Conservation (phyloP, 805 yeast genomes). For the Nakazawaea sp. region DNA sequence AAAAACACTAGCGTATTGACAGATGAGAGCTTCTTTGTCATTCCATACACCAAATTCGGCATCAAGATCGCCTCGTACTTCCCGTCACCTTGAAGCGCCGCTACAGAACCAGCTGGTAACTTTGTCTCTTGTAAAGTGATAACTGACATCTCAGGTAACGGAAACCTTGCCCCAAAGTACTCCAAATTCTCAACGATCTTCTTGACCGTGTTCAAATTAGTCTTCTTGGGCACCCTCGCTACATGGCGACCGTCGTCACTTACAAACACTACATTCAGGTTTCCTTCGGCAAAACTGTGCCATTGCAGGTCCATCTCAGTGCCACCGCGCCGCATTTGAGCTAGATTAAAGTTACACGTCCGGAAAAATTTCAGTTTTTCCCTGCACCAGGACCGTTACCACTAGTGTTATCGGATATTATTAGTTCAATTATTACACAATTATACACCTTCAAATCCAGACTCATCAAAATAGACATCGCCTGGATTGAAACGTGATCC, state of each 20-base stretch:
- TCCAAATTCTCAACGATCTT: constrained; percentile 1
- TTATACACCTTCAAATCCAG: too few species aligned
- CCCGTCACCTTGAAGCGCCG: not conserved
- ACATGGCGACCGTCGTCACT: not conserved
- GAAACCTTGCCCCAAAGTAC: not conserved
- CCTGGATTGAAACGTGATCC: too few species aligned
- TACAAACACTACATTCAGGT: constrained; percentile 7
- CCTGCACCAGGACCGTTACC: too few species aligned
- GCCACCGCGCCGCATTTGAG: too few species aligned
- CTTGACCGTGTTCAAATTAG: not conserved
- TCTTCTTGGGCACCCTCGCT: constrained; percentile 1
- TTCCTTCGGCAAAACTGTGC: constrained; percentile 5
- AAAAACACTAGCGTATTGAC: too few species aligned
- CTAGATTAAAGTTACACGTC: too few species aligned
- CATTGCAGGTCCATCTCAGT: constrained; percentile 5
- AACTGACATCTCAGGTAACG: not conserved
- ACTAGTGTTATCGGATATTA: too few species aligned
- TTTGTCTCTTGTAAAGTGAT: too few species aligned
- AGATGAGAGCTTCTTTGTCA: too few species aligned
- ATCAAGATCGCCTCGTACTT: constrained; percentile 3
- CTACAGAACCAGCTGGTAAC: not conserved
- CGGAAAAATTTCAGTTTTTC: too few species aligned
- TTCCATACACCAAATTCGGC: constrained; percentile 6
- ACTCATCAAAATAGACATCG: too few species aligned
- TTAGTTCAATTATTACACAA: too few species aligned